Percentiles rank a stretch among this genome's conserved stretches.
Conservation (phyloP, 768 basidiomycete species). For the Mycena sanguinolenta region DNA sequence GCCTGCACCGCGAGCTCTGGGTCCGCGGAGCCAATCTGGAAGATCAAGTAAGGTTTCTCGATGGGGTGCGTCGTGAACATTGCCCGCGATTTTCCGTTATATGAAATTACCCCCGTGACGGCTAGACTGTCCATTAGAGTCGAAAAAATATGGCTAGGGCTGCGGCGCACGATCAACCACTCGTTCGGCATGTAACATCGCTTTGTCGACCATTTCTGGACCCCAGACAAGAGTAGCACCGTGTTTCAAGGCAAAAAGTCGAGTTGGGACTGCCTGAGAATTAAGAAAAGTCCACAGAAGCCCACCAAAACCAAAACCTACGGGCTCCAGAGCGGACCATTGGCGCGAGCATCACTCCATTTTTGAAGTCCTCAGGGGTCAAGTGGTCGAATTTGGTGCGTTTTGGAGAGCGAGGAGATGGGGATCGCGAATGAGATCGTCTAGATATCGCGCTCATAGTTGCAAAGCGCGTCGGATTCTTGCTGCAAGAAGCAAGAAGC, state of each 20-base stretch:
- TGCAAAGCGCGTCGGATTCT: no score
- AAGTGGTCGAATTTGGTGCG: constrained; percentile 70
- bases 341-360: constrained; percentile 95
- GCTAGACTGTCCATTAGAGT: constrained; percentile 58
- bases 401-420: constrained; percentile 64
- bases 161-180: constrained; percentile 87
- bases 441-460: constrained; percentile 64
- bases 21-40: constrained; percentile 93
- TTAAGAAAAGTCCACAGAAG: constrained; percentile 28
- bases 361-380: constrained; percentile 81
- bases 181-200: constrained; percentile 88
- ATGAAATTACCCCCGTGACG: constrained; percentile 87
- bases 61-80: constrained; percentile 95
- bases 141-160: background rate
- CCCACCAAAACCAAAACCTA: constrained; percentile 61
- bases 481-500: no score
- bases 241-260: constrained; percentile 89
- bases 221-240: constrained; percentile 97
- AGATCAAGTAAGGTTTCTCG: constrained; percentile 95
- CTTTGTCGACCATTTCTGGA: constrained; percentile 96
- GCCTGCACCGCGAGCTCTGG: constrained; percentile 94
- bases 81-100: constrained; percentile 84
- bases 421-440: constrained; percentile 64
- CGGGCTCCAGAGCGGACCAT: constrained; percentile 97
- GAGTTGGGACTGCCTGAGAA: constrained; percentile 77